Conservation (phyloP, 2,329 filamentous ascomycete species). For the Diaporthe batatas region DNA sequence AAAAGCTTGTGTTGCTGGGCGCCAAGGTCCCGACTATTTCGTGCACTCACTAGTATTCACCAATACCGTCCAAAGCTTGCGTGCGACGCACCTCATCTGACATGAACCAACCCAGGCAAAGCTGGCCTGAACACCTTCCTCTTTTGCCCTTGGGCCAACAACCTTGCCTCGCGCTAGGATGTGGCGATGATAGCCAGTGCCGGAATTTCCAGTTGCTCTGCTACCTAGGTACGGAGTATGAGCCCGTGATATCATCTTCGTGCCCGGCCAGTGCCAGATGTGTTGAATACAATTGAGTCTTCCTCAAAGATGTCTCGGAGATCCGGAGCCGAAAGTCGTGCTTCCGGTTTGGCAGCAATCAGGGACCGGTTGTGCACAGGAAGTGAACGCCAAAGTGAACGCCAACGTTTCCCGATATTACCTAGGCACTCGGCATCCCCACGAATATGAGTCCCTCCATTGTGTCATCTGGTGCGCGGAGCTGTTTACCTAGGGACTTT, state of each 20-base stretch:
- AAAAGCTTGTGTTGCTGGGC: slow-evolving; percentile 28
- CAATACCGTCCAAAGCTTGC: neutral
- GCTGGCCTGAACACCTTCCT: slow-evolving; percentile 15
- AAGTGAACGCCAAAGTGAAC: neutral
- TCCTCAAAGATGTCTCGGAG: neutral
- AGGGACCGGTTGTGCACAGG: neutral
- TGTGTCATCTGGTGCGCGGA: neutral
- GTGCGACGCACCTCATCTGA: slow-evolving; percentile 18
- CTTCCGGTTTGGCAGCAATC: neutral
- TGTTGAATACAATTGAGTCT: neutral
- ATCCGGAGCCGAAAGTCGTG: neutral
- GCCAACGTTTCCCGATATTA: neutral
- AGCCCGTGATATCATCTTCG: neutral
- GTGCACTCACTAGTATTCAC: neutral
- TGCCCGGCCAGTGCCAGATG: neutral
- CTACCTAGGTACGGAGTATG: neutral
- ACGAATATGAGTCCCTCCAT: neutral
- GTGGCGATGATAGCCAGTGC: slow-evolving; percentile 1
- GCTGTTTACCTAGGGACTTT: neutral
- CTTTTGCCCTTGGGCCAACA: slow-evolving; percentile 21
- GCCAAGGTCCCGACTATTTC: slow-evolving; percentile 8
- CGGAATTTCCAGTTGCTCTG: neutral
- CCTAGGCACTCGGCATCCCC: neutral
- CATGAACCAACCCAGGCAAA: neutral
- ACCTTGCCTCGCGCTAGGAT: slow-evolving; percentile 18